These are phyloP conservation scores for Alnus rubra DNA, from an alignment of 306 rosid genomes.

Conservation along the genomic window DNA sequence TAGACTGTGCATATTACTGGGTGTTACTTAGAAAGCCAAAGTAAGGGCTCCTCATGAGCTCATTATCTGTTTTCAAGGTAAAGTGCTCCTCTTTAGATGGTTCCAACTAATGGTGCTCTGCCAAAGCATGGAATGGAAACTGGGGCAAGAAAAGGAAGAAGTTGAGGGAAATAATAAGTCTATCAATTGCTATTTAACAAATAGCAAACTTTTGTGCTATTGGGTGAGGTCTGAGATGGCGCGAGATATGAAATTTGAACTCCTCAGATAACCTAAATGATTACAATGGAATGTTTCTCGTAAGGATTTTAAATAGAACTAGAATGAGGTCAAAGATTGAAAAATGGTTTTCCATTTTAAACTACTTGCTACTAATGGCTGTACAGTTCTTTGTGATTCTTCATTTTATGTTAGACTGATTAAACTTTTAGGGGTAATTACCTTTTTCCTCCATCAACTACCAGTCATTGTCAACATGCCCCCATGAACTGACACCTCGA, in stretches of 20 bases:
- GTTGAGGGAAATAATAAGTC: background rate
- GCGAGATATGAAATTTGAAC: background rate
- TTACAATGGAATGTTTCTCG: too few species aligned
- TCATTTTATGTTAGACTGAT: too few species aligned
- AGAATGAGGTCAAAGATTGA: too few species aligned
- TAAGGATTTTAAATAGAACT: too few species aligned
- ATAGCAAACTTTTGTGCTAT: background rate
- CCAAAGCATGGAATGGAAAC: too few species aligned
- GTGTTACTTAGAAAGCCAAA: background rate
- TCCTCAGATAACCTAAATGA: background rate
- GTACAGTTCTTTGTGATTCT: too few species aligned
- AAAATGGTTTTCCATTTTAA: too few species aligned
- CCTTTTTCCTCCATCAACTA: too few species aligned
- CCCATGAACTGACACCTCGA: too few species aligned
- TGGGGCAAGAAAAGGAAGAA: too few species aligned
- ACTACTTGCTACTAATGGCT: too few species aligned
- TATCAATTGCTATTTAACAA: background rate
- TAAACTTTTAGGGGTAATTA: background rate
- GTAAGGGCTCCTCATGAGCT: background rate
- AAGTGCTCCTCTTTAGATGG: background rate
- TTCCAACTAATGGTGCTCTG: background rate
- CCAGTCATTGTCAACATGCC: too few species aligned
- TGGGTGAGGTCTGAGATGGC: background rate
- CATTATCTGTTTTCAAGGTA: background rate
- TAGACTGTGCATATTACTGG: background rate